A percentile compares a stretch with the other conserved stretches of the same genome.
Evolutionary conservation across 2,329 filamentous ascomycete species (phyloP).

Genomic region (Verticillium klebahnii): DNA sequence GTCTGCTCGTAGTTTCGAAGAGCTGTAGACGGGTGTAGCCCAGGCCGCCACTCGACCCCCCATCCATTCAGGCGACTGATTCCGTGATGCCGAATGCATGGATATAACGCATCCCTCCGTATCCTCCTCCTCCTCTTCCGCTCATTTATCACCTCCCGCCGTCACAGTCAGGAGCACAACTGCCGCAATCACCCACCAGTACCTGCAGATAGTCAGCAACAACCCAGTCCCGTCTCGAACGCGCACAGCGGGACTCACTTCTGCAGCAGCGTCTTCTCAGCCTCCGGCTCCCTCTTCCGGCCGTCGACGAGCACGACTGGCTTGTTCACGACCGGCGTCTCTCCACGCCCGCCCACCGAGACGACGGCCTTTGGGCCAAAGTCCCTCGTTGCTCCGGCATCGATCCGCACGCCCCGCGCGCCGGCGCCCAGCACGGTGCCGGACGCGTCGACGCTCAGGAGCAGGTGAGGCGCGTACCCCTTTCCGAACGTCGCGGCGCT

Average conservation of each 20-base stretch:
- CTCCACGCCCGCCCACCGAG: slow-evolving; percentile 40
- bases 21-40: no score
- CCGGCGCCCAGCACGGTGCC: slow-evolving; percentile 45
- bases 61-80: neutral
- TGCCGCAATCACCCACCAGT: slow-evolving; percentile 61
- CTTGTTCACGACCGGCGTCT: slow-evolving; percentile 57
- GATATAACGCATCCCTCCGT: neutral
- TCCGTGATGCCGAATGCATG: neutral
- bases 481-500: slow-evolving; percentile 55
- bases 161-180: slow-evolving; percentile 48
- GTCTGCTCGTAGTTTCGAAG: no score
- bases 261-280: slow-evolving; percentile 62
- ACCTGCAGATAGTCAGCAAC: slow-evolving; percentile 42
- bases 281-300: slow-evolving; percentile 48
- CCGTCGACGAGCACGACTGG: slow-evolving; percentile 60
- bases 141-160: slow-evolving; percentile 18
- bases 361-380: slow-evolving; percentile 58
- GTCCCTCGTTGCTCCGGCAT: slow-evolving; percentile 60
- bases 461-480: slow-evolving; percentile 54
- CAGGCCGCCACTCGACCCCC: no score
- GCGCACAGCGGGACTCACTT: slow-evolving; percentile 45
- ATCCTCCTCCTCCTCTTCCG: neutral
- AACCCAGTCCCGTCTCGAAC: neutral
- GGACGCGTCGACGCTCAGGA: slow-evolving; percentile 43
- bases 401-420: slow-evolving; percentile 52